Base-by-base conservation (phyloP, 208 protist species). In the Wallacemonas rigidus region DNA sequence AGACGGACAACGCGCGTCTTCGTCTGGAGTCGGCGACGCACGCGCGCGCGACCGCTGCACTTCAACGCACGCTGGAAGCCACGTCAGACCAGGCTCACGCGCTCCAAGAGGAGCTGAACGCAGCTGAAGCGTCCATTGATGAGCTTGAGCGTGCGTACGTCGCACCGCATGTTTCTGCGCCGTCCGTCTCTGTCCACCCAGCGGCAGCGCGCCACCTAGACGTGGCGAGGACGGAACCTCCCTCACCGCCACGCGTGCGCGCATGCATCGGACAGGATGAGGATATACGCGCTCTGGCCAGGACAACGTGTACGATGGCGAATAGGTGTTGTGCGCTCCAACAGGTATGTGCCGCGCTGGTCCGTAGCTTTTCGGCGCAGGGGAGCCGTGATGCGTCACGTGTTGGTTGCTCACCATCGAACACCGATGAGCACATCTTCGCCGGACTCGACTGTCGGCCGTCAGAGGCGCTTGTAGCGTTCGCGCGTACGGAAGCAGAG, bases 1-100 rank as follows among this genome's bases (percentile, higher is more conserved):
- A 65, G 12, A 6, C 44, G 12, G 60, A 65, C 7, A 65, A 65
- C 60, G 60, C 60, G 9, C 60, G 60, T 4, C 43, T 65, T 6
- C 38, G 60, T 41, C 14, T 7, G 14, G 6, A 17, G 9, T 1
- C 38, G 0, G 26, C 15, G 8, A 41, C 44, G 43, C 3, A 8
- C 15, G 40, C 40, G 43, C 56, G 26, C 35, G 9, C 43, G 56
- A 3, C 6, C 17, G 56, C 38, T 62, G 56, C 6, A 6, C 56
- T 62, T 41, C 12, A 62, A 12, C 35, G 15, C 35, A 38, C 56
- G 4, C 56, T 62, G 12, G 40, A 44, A 0, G 41, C 38, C 4
- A 15, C 8, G 15, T 8, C 56, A 38, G 1, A 17, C 5, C 35
- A 15, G 5, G 40, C 26, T 6, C 1, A 51, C 3, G n/a, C 1